A percentile compares a stretch with the other conserved stretches of the same genome.
phyloP scores from a whole-genome alignment of 2,329 filamentous ascomycete species.

The Stachybotrys chlorohalonatus region DNA sequence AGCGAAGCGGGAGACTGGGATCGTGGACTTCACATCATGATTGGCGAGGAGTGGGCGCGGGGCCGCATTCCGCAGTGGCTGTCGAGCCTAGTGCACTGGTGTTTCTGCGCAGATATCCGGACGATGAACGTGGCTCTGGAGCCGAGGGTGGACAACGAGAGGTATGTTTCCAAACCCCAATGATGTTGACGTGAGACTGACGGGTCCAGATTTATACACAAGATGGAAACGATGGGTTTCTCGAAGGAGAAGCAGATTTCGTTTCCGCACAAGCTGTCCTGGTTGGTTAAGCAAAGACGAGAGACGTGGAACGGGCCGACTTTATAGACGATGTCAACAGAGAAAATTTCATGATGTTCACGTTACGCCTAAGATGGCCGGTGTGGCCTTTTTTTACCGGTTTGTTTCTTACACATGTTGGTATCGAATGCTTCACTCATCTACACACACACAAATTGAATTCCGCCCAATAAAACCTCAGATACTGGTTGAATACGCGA shows the following conservation, averaged over 20 bases:
- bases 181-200: neutral
- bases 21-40: constrained; percentile 75
- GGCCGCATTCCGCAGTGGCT: constrained; percentile 79
- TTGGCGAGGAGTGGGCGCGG: constrained; percentile 88
- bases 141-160: constrained; percentile 82
- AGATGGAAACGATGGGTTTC: constrained; percentile 69
- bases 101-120: constrained; percentile 65
- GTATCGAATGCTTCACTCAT: too few relatives aligned
- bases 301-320: constrained; percentile 71
- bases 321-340: constrained; percentile 24
- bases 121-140: constrained; percentile 81
- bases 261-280: constrained; percentile 89
- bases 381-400: too few relatives aligned
- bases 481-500: too few relatives aligned
- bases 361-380: too few relatives aligned
- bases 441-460: too few relatives aligned
- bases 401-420: too few relatives aligned
- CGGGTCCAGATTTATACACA: constrained; percentile 30
- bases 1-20: constrained; percentile 69
- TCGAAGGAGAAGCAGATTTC: constrained; percentile 77
- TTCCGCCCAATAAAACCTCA: too few relatives aligned
- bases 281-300: constrained; percentile 69
- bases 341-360: neutral
- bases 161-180: constrained; percentile 44
- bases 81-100: constrained; percentile 79